These are phyloP conservation scores for Raddia guianensis DNA, from an alignment of 176 grass and related monocot species.

Conservation along the genomic window DNA sequence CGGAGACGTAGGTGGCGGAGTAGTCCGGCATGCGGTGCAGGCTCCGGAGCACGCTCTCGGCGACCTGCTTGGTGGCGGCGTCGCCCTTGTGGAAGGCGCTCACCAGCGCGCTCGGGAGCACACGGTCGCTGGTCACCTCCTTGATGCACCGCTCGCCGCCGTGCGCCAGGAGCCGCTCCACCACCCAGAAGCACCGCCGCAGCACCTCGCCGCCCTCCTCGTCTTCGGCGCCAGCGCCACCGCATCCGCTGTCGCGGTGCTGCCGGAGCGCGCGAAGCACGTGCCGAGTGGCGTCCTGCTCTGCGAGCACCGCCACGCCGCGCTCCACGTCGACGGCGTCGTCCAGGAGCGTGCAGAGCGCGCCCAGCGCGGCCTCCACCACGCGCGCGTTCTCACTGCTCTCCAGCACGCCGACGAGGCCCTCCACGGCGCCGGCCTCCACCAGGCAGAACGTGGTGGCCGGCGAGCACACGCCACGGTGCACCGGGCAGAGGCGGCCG, in stretches of 20 bases:
- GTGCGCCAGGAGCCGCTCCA: conserved; percentile 71
- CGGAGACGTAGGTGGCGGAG: conserved; percentile 55
- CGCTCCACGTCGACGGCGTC: conserved; percentile 62
- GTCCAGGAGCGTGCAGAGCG: conserved; percentile 81
- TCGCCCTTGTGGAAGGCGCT: conserved; percentile 76
- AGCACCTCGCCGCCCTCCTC: conserved; percentile 22
- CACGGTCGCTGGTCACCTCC: conserved; percentile 61
- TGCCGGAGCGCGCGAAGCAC: conserved; percentile 64
- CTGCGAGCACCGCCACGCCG: conserved; percentile 60
- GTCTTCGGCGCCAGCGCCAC: neutral
- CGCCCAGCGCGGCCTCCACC: conserved; percentile 61
- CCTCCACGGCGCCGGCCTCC: conserved; percentile 66
- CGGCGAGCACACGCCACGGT: conserved; percentile 63
- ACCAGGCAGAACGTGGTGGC: conserved; percentile 74
- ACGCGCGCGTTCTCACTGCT: conserved; percentile 52
- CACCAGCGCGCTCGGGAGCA: conserved; percentile 63
- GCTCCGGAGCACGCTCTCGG: conserved; percentile 81
- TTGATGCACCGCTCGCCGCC: conserved; percentile 55
- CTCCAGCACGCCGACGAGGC: conserved; percentile 66
- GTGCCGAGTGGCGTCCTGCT: conserved; percentile 53
- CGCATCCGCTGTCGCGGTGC: conserved; percentile 43
- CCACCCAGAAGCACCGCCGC: conserved; percentile 73
- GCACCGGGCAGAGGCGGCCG: conserved; percentile 58
- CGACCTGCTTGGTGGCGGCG: conserved; percentile 58
- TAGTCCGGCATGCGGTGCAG: conserved; percentile 68